Conservation (phyloP, 768 basidiomycete species). For the Hypsizygus marmoreus region DNA sequence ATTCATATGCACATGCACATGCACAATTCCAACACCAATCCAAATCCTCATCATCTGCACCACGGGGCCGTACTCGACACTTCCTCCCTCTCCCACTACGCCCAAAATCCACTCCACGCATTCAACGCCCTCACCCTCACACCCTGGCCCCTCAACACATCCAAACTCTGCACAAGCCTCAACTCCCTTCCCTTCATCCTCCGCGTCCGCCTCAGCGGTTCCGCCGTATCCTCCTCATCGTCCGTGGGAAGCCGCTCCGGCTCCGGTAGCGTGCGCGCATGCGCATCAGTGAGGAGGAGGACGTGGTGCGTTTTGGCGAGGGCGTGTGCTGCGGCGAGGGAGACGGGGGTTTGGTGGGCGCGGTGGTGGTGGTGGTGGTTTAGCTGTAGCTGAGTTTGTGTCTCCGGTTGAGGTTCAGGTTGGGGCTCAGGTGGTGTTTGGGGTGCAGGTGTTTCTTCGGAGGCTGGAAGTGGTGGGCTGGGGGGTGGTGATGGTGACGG, state of each 20-base stretch:
- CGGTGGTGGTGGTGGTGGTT: neutral
- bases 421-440: no score
- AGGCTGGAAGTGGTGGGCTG: no score
- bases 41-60: no score
- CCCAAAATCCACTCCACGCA: conserved; percentile 52
- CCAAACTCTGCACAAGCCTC: conserved; percentile 77
- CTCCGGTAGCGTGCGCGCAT: conserved; percentile 57
- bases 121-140: conserved; percentile 37
- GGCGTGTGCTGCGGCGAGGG: conserved; percentile 65
- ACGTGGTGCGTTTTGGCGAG: conserved; percentile 78
- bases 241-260: conserved; percentile 66
- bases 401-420: no score
- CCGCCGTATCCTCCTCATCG: conserved; percentile 69
- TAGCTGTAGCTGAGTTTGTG: no score
- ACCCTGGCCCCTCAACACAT: conserved; percentile 55
- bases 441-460: no score
- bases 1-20: no score
- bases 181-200: conserved; percentile 89
- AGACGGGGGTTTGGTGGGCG: conserved; percentile 38
- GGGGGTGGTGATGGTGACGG: neutral
- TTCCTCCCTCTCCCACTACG: no score
- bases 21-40: no score
- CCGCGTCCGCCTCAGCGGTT: conserved; percentile 64
- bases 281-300: conserved; percentile 58
- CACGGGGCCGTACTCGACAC: no score